Base-by-base conservation (phyloP, 2,329 filamentous ascomycete genomes). In the Fusarium nurragi region DNA sequence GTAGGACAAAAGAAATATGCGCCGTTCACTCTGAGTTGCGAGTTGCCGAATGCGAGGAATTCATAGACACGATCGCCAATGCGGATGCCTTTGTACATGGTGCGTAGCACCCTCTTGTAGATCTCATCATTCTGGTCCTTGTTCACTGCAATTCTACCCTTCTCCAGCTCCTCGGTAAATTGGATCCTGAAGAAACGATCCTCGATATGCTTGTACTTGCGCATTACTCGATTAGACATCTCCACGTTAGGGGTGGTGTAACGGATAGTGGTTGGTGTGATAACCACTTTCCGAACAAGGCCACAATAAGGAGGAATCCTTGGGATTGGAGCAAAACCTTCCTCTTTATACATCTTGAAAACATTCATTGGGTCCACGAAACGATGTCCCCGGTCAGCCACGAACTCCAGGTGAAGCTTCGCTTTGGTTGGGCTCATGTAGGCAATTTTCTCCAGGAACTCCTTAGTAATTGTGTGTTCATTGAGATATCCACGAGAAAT, bases 31-130 rank as follows among this genome's bases (percentile, higher is more conserved):
- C 94, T 87, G 59, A 99, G 91, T 71, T 99, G 95, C 0, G 95
- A 97, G 75, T 95, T 98, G 0, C 95, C 94, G 78, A 94, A 97
- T 0, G 94, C 95, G 23, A 99, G 85, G 65, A 98, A 98, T 68
- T 94, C 86, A 75, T 93, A 99, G 57, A 87, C 86, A 9, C 92
- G 88, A 64, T 90, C 91, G 6, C 92, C 95, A 46, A 99, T 88
- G 1, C 82, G 82, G 65, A 99, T 94, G 1, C 95, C 95, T 53
- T 95, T 86, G 40, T 79, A 83, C 72, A 98, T 80, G 0, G 90
- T 86, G 44, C 90, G 84, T 63, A 87, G 87, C 19, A 97, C 84
- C 13, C 93, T 86, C 23, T 87, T 87, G 75, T 91, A 97, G 0
- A 97, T 75, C 52, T 91, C 86, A 56, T 93, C 85, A 63, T 90